Evolutionary conservation across 306 rosid species (phyloP).

Genomic region (Mucuna pruriens): DNA sequence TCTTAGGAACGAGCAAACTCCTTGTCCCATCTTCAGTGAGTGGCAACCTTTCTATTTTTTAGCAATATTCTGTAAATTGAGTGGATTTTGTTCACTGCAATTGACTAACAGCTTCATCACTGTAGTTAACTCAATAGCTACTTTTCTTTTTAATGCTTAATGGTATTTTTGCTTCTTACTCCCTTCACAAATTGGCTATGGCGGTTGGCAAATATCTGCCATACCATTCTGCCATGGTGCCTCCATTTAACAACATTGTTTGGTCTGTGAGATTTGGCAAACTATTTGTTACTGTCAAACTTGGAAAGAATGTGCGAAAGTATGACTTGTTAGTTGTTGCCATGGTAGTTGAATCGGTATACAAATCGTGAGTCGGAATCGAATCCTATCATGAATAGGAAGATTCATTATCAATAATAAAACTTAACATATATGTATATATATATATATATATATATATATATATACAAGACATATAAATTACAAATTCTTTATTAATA

Average conservation of each 20-base stretch:
- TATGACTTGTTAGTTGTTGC: not conserved
- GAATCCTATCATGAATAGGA: no score
- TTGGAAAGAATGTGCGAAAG: not conserved
- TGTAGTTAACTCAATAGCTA: not conserved
- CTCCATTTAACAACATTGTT: no score
- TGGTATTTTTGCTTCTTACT: not conserved
- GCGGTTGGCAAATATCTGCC: no score
- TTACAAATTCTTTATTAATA: no score
- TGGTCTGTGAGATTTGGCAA: not conserved
- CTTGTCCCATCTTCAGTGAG: slow-evolving; percentile 87
- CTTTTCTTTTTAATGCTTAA: not conserved
- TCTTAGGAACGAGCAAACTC: slow-evolving; percentile 90
- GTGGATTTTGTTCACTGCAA: not conserved
- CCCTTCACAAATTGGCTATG: no score
- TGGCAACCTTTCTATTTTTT: not conserved
- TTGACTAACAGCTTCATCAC: not conserved
- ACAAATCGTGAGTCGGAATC: no score
- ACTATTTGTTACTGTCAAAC: not conserved
- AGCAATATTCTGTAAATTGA: slow-evolving; percentile 9
- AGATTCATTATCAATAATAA: no score
- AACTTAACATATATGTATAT: no score
- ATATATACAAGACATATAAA: no score
- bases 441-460: no score
- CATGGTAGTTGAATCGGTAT: no score
- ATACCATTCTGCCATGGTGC: no score